Percentiles rank a stretch among this genome's conserved stretches.
Conservation (phyloP, 305 asterid genomes). For the Fraxinus baroniana region DNA sequence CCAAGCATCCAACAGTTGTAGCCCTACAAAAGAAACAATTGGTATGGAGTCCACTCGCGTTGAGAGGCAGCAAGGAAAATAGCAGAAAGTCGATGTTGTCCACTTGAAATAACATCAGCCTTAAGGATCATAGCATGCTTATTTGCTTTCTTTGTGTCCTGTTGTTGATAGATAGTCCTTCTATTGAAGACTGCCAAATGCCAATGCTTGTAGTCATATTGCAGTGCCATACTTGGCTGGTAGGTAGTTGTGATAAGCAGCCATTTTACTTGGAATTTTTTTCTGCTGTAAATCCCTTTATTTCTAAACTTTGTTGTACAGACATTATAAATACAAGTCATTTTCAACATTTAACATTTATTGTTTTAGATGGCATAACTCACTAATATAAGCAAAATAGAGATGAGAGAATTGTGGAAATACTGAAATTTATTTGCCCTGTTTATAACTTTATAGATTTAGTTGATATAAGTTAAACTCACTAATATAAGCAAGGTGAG, state of each 20-base stretch:
- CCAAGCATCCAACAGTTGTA: conserved; percentile 81
- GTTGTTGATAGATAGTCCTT: not conserved
- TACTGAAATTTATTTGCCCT: not conserved
- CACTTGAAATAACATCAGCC: conserved; percentile 20
- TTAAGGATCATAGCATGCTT: not conserved
- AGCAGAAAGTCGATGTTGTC: conserved; percentile 49
- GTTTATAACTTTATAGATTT: not conserved
- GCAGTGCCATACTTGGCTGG: not conserved
- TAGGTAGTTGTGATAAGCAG: not conserved
- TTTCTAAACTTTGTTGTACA: not conserved
- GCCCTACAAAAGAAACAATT: conserved; percentile 79
- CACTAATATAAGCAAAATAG: not conserved
- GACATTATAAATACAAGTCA: not conserved
- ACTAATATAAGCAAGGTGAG: not conserved
- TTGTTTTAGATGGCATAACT: not conserved
- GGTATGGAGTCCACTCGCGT: conserved; percentile 87
- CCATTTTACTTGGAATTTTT: not conserved
- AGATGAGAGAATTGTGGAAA: not conserved
- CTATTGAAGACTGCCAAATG: not conserved
- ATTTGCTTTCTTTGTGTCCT: not conserved
- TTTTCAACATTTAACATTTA: not conserved
- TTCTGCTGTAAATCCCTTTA: not conserved
- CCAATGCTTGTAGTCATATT: not conserved
- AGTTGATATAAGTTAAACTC: not conserved
- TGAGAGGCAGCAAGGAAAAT: conserved; percentile 49